Percentiles rank a stretch among this genome's conserved stretches.
These are phyloP conservation scores for Wickerhamiella nectarea DNA, from an alignment of 805 yeast genomes.

Conservation along the genomic window DNA sequence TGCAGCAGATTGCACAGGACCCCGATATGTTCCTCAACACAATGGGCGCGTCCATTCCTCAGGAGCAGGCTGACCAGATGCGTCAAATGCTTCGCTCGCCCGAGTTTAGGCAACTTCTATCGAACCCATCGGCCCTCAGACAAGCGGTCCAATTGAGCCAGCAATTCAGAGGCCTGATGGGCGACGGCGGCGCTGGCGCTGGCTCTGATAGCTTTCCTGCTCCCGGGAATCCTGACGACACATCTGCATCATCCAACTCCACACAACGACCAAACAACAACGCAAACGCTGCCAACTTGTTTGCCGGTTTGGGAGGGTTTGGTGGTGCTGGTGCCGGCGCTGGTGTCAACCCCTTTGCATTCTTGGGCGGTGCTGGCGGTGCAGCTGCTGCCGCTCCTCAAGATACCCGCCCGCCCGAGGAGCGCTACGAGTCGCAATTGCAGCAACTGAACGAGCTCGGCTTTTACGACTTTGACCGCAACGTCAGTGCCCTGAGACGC, in stretches of 20 bases:
- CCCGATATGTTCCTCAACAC: conserved; percentile 78
- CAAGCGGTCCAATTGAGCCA: conserved; percentile 54
- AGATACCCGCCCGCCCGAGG: conserved; percentile 69
- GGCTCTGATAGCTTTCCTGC: conserved; percentile 20
- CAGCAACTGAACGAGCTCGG: conserved; percentile 74
- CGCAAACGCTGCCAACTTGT: conserved; percentile 20
- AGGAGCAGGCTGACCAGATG: conserved; percentile 63
- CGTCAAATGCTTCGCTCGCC: conserved; percentile 78
- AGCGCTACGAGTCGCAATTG: conserved; percentile 54
- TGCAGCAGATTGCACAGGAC: conserved; percentile 38
- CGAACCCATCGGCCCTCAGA: conserved; percentile 77
- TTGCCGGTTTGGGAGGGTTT: conserved; percentile 19
- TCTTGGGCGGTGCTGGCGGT: conserved; percentile 10
- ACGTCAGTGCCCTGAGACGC: conserved; percentile 82
- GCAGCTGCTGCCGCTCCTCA: conserved; percentile 27
- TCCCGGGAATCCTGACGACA: conserved; percentile 24
- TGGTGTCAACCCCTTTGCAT: conserved; percentile 9
- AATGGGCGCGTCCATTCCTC: conserved; percentile 59
- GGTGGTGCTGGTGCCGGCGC: conserved; percentile 13
- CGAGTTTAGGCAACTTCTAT: conserved; percentile 59
- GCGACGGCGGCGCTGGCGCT: conserved; percentile 33
- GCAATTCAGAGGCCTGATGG: conserved; percentile 33
- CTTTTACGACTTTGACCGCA: conserved; percentile 81
- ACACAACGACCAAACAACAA: no score
- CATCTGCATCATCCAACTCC: no score